Base-by-base conservation (phyloP, 2,329 filamentous ascomycete species). In the Colletotrichum sojae region DNA sequence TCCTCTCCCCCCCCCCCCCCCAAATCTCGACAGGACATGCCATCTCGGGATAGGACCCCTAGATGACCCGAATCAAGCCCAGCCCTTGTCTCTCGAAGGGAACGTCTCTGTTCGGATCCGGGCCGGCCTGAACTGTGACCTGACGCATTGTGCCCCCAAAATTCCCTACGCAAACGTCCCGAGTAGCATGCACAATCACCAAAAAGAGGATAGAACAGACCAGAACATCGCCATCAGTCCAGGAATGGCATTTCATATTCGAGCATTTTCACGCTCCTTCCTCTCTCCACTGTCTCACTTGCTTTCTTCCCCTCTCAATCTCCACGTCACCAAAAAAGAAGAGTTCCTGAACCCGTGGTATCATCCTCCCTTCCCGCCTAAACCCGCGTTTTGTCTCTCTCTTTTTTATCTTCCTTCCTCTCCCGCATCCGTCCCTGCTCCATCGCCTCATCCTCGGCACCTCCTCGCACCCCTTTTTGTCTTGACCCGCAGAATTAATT, bases 161-260 rank as follows among this genome's bases (percentile, higher is more conserved):
- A 10, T 36, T 36, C 31, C 2, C 2, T 9, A 36, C 9, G 31
- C 6, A 36, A 36, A 36, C 31, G 31, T 36, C 31, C 31, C 31
- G 31, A 12, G 31, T 10, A 36, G 6, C 31, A 10, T 10, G 10
- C 31, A 36, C 31, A 36, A 36, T 31, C 27, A 31, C 27, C 27
- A 31, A 31, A 31, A n/a, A 15, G 40, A 3, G 25, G 57, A 18
- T 22, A 6, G 18, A 51, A 6, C 39, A 45, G 15, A 13, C 20
- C 54, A 13, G 25, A n/a, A 58, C n/a, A n/a, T 36, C 48, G 49
- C 54, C 16, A 51, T 65, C 31, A 36, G 66, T 54, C 48, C 25
- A 68, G 61, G 66, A 68, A 68, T 68, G 66, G 66, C 60, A 45
- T 59, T 60, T 68, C 61, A 68, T 65, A 65, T 68, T 65, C 61